A percentile compares a stretch with the other conserved stretches of the same genome.
Conservation (phyloP, 1,284 basidiomycete species). For the Leccinum pachyderme region DNA sequence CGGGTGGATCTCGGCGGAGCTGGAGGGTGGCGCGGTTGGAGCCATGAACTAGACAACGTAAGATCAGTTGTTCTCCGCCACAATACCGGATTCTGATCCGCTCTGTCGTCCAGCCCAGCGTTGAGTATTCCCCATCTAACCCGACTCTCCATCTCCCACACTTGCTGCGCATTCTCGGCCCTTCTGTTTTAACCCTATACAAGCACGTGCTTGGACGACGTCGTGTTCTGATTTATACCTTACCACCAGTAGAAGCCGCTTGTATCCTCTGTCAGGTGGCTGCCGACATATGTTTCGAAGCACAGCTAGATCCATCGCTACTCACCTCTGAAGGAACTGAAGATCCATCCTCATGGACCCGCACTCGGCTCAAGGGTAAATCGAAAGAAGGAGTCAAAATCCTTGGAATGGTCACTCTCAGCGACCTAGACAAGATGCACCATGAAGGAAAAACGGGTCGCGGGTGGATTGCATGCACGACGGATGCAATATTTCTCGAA, state of each 20-base stretch:
- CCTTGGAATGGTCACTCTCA: constrained; percentile 74
- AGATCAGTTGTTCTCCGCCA: constrained; percentile 13
- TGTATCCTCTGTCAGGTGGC: constrained; percentile 74
- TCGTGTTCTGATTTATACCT: constrained; percentile 71
- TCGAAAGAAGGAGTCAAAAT: constrained; percentile 58
- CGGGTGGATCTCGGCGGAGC: constrained; percentile 48
- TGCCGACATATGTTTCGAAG: constrained; percentile 67
- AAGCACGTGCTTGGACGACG: constrained; percentile 71
- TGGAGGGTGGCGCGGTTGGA: constrained; percentile 66
- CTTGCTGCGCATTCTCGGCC: constrained; percentile 68
- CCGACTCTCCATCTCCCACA: constrained; percentile 42
- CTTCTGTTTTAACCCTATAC: constrained; percentile 71
- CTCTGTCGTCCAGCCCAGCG: constrained; percentile 30
- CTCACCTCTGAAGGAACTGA: constrained; percentile 21
- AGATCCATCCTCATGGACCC: constrained; percentile 23
- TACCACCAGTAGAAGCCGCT: constrained; percentile 74
- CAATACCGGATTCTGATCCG: constrained; percentile 3
- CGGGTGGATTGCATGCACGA: constrained; percentile 83
- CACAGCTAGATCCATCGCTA: constrained; percentile 39
- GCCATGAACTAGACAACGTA: constrained; percentile 56
- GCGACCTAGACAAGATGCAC: constrained; percentile 61
- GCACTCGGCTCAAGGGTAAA: constrained; percentile 41
- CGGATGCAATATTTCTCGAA: constrained; percentile 78
- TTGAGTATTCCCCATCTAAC: constrained; percentile 36
- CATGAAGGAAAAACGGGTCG: constrained; percentile 53